Percentiles rank a stretch among this genome's conserved stretches.
Evolutionary conservation across 805 yeast species (phyloP).

Genomic region (Candida ascalaphidarum): DNA sequence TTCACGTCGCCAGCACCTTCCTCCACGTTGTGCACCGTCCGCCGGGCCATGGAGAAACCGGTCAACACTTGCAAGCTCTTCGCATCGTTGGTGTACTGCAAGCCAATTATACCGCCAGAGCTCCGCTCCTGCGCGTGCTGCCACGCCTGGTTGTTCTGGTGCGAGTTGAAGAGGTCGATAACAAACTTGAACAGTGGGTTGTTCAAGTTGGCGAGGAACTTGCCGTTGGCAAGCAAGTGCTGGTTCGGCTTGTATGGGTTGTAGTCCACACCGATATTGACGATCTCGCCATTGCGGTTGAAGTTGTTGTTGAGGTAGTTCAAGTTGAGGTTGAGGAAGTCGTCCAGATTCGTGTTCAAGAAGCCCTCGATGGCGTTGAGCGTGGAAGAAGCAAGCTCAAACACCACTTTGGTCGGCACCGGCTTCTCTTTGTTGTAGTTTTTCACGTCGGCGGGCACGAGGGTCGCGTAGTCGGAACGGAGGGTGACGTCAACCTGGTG

Average conservation of each 20-base stretch:
- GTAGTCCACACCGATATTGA: constrained; percentile 40
- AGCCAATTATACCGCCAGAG: constrained; percentile 45
- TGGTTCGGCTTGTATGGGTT: constrained; percentile 46
- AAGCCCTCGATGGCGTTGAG: constrained; percentile 25
- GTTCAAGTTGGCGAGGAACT: constrained; percentile 36
- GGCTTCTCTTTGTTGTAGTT: constrained; percentile 29
- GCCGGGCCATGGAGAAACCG: constrained; percentile 55
- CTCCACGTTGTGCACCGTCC: constrained; percentile 44
- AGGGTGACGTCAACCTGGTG: constrained; percentile 29
- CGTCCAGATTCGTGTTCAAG: constrained; percentile 29
- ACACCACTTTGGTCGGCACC: constrained; percentile 37
- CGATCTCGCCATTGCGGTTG: constrained; percentile 42
- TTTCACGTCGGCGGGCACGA: constrained; percentile 13
- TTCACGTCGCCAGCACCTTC: constrained; percentile 44
- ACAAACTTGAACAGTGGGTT: constrained; percentile 36
- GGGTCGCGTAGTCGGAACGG: constrained; percentile 28
- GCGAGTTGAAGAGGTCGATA: constrained; percentile 19
- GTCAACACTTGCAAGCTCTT: constrained; percentile 20
- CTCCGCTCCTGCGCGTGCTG: constrained; percentile 47
- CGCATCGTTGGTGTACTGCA: constrained; percentile 20
- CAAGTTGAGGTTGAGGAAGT: constrained; percentile 26
- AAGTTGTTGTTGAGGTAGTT: constrained; percentile 35
- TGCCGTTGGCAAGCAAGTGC: constrained; percentile 36
- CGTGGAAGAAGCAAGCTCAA: constrained; percentile 32
- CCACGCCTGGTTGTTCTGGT: constrained; percentile 43